Conservation (phyloP, 2,329 filamentous ascomycete species). For the Penicillium sp. region DNA sequence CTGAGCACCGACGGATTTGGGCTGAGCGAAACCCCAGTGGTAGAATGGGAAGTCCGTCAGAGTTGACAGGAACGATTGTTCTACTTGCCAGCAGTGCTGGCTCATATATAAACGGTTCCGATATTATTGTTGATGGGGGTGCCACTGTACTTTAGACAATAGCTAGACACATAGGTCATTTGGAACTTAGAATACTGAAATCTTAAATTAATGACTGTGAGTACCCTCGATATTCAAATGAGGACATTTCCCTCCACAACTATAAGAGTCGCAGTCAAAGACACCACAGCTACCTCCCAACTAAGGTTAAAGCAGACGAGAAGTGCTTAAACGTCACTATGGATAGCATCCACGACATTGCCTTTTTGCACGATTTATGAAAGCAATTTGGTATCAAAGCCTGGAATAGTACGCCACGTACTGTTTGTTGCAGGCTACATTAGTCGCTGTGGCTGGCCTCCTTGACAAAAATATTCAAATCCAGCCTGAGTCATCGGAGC, state of each 20-base stretch:
- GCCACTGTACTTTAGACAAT: conserved; percentile 14
- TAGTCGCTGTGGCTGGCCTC: not conserved
- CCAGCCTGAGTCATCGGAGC: not conserved
- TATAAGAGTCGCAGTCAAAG: conserved; percentile 4
- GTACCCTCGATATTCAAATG: no score
- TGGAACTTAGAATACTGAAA: no score
- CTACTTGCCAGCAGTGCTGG: conserved; percentile 62
- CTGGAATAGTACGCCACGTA: conserved; percentile 27
- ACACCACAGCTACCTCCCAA: conserved; percentile 2
- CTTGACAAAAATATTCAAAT: not conserved
- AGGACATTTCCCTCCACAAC: no score
- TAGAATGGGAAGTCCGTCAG: conserved; percentile 64
- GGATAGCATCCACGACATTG: conserved; percentile 8
- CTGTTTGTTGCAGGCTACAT: conserved; percentile 23
- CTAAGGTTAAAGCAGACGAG: not conserved
- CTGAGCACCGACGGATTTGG: conserved; percentile 57
- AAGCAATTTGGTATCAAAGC: conserved; percentile 2
- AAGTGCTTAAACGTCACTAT: conserved; percentile 2
- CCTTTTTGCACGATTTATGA: conserved; percentile 7
- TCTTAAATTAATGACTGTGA: no score
- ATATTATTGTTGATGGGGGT: conserved; percentile 65
- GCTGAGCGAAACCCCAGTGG: conserved; percentile 61
- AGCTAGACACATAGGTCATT: no score
- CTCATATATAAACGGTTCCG: conserved; percentile 67
- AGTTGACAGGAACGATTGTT: conserved; percentile 63